These are phyloP conservation scores for Extremus antarcticus DNA, from an alignment of 495 filamentous ascomycete genomes.

Conservation along the genomic window DNA sequence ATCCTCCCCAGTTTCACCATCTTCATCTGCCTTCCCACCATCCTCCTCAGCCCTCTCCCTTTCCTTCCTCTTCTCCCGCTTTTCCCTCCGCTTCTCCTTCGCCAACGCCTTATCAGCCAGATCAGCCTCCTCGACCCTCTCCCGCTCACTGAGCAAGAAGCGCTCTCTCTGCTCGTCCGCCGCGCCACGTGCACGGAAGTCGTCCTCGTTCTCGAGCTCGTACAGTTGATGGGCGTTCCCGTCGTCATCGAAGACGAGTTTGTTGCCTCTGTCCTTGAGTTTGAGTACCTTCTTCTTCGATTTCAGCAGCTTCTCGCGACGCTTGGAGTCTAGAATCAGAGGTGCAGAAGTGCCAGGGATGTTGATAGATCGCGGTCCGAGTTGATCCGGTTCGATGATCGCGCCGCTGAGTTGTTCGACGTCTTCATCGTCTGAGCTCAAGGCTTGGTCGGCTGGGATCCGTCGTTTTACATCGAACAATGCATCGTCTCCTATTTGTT, in stretches of 20 bases:
- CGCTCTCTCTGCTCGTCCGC: slow-evolving; percentile 60
- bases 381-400: neutral
- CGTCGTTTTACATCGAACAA: slow-evolving; percentile 85
- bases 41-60: slow-evolving; percentile 52
- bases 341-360: slow-evolving; percentile 43
- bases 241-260: slow-evolving; percentile 85
- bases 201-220: slow-evolving; percentile 71
- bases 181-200: slow-evolving; percentile 62
- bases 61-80: slow-evolving; percentile 74
- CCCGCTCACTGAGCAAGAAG: slow-evolving; percentile 64
- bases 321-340: slow-evolving; percentile 80
- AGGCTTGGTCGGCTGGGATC: slow-evolving; percentile 37
- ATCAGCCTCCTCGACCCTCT: slow-evolving; percentile 67
- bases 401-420: slow-evolving; percentile 4
- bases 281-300: slow-evolving; percentile 80
- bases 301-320: slow-evolving; percentile 80
- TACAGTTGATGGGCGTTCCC: slow-evolving; percentile 74
- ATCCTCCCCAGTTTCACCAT: slow-evolving; percentile 17
- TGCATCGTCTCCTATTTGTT: slow-evolving; percentile 52
- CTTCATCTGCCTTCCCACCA: slow-evolving; percentile 34
- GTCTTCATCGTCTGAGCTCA: slow-evolving; percentile 28
- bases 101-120: slow-evolving; percentile 66
- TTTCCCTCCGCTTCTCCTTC: slow-evolving; percentile 72
- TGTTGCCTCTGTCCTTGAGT: slow-evolving; percentile 70
- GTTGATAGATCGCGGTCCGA: slow-evolving; percentile 28